Evolutionary conservation across 352 stramenopile species (phyloP), one percentile per base, ranked within the genome.

Genomic region (Phytophthora tentaculata): DNA sequence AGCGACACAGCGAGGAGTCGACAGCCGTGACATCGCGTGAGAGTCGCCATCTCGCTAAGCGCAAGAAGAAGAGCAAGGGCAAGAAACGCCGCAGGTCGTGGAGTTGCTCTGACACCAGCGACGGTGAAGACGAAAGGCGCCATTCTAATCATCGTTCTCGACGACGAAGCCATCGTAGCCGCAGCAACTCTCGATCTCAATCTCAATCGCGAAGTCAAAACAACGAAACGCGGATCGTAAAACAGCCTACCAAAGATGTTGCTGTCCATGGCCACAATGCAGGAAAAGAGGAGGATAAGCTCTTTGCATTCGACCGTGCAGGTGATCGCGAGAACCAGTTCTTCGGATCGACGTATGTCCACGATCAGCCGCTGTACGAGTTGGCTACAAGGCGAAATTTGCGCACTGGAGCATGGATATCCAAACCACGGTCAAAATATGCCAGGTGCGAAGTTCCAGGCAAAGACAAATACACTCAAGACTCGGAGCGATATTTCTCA

Each of bases 241-340:
- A 52, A 2, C 61, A 68, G 37, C 4, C 57, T 32, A 35, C 45
- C 10, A 64, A 64, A 44, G 55, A 60, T 19, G 32, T 72, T 49
- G 22, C 64, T 5, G n/a, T 39, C 12, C 56, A 52, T 12, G 43
- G 24, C n/a, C 20, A 62, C 52, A 24, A 28, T 26, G 22, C 8
- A 12, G 28, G 29, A 6, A 37, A 59, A 43, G 28, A 13, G 9
- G 26, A 72, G 0, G 71, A 82, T 12, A 83, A 79, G 28, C 54
- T 92, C 6, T 94, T 89, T 52, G 80, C 91, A 47, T 80, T 88
- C 28, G 88, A 96, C 50, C 71, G 76, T 39, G 65, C 62, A 0
- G 85, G 86, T 17, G 88, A 96, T 67, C 65, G 61, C 13, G 80
- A 95, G 2, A 96, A 96, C 52, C 43, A 44, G 0, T 75, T 92